These are phyloP conservation scores for Rhynchosporium graminicola DNA, from an alignment of 2,329 filamentous ascomycete genomes.

Conservation along the genomic window DNA sequence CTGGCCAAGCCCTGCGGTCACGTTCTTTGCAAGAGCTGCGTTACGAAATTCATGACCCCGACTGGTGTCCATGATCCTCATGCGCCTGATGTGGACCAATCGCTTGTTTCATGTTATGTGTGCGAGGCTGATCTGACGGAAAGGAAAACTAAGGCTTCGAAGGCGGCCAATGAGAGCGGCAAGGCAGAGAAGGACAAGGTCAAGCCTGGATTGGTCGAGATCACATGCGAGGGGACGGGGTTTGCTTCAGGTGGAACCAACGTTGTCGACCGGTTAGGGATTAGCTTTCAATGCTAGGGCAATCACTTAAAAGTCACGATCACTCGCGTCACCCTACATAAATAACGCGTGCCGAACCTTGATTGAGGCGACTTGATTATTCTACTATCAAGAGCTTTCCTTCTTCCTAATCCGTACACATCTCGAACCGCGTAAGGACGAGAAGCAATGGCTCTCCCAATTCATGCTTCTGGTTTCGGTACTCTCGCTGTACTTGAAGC, in stretches of 20 bases:
- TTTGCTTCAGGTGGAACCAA: conserved; percentile 88
- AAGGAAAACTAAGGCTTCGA: conserved; percentile 43
- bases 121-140: conserved; percentile 77
- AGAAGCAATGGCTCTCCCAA: background rate
- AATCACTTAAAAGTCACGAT: background rate
- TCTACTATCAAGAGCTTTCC: background rate
- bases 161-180: conserved; percentile 49
- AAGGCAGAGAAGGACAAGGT: conserved; percentile 58
- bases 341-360: too few species aligned
- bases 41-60: conserved; percentile 77
- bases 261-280: conserved; percentile 74
- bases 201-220: conserved; percentile 72
- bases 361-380: too few species aligned
- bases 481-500: background rate
- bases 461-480: background rate
- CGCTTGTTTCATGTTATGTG: conserved; percentile 74
- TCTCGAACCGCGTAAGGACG: too few species aligned
- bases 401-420: background rate
- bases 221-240: conserved; percentile 86
- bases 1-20: conserved; percentile 88
- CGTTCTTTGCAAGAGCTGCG: conserved; percentile 83
- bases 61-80: conserved; percentile 59
- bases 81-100: conserved; percentile 49
- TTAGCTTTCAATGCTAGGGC: conserved; percentile 76
- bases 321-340: too few species aligned